phyloP scores from a whole-genome alignment of 371 early-diverging fungal species.

The Haplosporangium sp. region DNA sequence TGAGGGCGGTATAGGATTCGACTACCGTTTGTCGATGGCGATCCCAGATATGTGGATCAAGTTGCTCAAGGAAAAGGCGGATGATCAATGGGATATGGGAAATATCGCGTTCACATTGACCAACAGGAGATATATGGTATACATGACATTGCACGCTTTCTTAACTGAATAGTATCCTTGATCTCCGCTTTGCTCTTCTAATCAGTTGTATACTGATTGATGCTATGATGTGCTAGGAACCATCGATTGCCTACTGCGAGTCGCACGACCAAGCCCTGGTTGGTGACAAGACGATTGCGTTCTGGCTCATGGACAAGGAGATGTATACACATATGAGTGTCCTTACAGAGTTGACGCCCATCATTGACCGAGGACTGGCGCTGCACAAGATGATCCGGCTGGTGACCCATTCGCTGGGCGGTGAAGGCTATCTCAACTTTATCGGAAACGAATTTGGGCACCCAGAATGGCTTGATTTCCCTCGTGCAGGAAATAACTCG shows the following conservation, averaged over 20 bases:
- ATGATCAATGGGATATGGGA: conserved; percentile 95
- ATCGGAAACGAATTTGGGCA: conserved; percentile 98
- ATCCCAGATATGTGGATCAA: conserved; percentile 99
- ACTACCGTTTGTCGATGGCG: conserved; percentile 96
- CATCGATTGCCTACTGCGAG: conserved; percentile 93
- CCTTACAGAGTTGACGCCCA: conserved; percentile 80
- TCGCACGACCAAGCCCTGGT: conserved; percentile 98
- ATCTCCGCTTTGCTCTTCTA: too few species aligned
- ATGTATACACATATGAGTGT: conserved; percentile 96
- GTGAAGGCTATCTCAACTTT: conserved; percentile 96
- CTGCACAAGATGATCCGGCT: conserved; percentile 96
- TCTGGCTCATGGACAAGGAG: conserved; percentile 99
- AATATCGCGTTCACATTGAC: conserved; percentile 87
- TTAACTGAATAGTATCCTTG: too few species aligned
- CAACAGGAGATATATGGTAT: conserved; percentile 81
- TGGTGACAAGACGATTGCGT: conserved; percentile 98
- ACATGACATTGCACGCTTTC: too few species aligned
- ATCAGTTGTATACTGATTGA: not conserved
- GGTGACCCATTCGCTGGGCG: conserved; percentile 89
- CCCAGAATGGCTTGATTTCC: conserved; percentile 99
- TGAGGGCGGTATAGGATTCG: conserved; percentile 97
- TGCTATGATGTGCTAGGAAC: conserved; percentile 61
- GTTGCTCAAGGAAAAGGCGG: conserved; percentile 86
- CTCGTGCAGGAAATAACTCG: conserved; percentile 89
- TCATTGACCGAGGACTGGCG: conserved; percentile 93